Evolutionary conservation across 148 eudicot species (phyloP), one percentile per base, ranked within the genome.

Genomic region (Chenopodium berlandieri): DNA sequence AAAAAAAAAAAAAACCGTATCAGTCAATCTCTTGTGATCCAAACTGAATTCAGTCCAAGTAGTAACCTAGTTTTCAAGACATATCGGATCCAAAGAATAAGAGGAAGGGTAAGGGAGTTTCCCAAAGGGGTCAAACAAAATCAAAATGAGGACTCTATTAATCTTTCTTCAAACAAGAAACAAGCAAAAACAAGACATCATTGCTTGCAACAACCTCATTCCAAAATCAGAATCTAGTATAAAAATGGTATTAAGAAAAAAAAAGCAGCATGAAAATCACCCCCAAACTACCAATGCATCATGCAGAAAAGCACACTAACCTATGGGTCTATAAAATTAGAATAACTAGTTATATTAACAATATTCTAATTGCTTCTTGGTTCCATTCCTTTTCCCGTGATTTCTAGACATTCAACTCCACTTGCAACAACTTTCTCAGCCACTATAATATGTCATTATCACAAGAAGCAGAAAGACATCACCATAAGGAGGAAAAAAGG

Each of bases 361-460:
- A 52, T 48, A 70, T 52, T 69, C 66, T 79, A 56, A 67, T 52
- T 79, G 25, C 50, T 71, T 79, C 62, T 79, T 22, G 67, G 31
- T 6, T 78, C 20, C 17, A 27, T 47, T 6, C 78, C 78, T 62
- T 60, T 64, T n/a, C 69, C 16, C 30, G 60, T 50, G 62, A 48
- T 48, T 40, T 34, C 62, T 46, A 78, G 1, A 32, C n/a, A 56
- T 69, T 76, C 69, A 69, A 58, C 69, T 9, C 56, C 44, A 12
- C 9, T 16, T 4, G 12, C 54, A 68, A 56, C 70, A 10, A 34
- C 73, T 71, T 77, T 58, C 69, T 76, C 34, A 14, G 60, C 69
- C 71, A 75, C 75, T 23, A 70, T 34, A 48, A 34, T 23, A 69
- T 48, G 83, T 81, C 83, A 66, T 50, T 27, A 67, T 81, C 83